Conservation (phyloP, 495 filamentous ascomycete genomes). For the Umbilicaria muhlenbergii region DNA sequence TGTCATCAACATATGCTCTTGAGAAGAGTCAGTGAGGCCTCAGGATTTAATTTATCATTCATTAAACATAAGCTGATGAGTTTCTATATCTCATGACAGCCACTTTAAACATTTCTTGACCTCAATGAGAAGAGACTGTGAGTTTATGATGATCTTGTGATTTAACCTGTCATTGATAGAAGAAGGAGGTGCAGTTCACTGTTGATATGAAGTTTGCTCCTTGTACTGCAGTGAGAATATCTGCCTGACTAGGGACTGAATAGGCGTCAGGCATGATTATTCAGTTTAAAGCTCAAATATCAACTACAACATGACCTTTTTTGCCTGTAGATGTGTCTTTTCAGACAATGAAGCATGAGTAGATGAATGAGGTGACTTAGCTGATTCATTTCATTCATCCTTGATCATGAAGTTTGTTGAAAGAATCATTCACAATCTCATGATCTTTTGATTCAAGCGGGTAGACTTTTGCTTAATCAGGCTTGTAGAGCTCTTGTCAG, state of each 20-base stretch:
- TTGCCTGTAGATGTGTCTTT: not conserved
- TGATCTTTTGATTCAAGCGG: not conserved
- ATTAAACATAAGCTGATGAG: not conserved
- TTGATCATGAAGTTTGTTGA: conserved; percentile 4
- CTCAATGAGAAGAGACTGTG: conserved; percentile 1
- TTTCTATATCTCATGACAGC: conserved; percentile 8
- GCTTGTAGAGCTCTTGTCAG: not conserved
- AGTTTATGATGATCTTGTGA: not conserved
- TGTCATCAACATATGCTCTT: not conserved
- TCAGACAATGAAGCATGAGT: conserved; percentile 1
- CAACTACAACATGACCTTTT: conserved; percentile 5
- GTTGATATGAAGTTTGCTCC: not conserved
- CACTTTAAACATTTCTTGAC: conserved; percentile 9
- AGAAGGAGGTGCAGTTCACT: conserved; percentile 2
- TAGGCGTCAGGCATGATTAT: conserved; percentile 3
- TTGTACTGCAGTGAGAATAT: conserved; percentile 1
- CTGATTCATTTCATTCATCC: not conserved
- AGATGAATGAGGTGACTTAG: not conserved
- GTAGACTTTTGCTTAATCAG: not conserved
- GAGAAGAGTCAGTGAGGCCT: not conserved
- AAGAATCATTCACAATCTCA: conserved; percentile 2
- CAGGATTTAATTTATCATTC: not conserved
- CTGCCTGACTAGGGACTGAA: conserved; percentile 1
- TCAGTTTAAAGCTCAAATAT: conserved; percentile 7
- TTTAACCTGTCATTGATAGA: conserved; percentile 4